These are phyloP conservation scores for Plasmodium fragile DNA, from an alignment of 169 alveolate genomes.

Conservation along the genomic window DNA sequence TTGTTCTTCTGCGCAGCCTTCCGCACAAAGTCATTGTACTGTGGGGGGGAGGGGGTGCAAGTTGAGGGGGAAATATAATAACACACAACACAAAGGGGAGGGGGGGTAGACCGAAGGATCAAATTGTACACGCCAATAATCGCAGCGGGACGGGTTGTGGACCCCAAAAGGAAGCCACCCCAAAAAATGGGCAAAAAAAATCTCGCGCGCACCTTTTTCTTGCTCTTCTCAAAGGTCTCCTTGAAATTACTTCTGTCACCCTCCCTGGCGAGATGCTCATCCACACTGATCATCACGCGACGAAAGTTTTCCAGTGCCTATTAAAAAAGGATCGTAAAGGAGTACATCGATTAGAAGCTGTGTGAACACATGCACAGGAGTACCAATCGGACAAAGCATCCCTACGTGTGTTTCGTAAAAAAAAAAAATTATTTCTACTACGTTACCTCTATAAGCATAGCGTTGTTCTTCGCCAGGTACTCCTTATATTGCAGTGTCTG, in stretches of 20 bases:
- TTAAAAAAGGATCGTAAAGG: neutral
- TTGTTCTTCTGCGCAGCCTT: conserved; percentile 13
- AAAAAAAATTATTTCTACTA: neutral
- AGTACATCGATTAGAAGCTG: neutral
- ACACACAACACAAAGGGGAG: too few species aligned
- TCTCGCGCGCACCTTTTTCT: conserved; percentile 31
- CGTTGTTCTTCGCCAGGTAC: conserved; percentile 31
- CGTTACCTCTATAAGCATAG: conserved; percentile 26
- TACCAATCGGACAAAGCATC: neutral
- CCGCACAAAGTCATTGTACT: conserved; percentile 37
- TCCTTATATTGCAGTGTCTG: conserved; percentile 26
- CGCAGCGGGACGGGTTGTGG: neutral
- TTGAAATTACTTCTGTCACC: conserved; percentile 1
- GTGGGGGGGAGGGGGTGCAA: neutral
- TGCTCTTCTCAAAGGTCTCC: conserved; percentile 5
- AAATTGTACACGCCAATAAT: neutral
- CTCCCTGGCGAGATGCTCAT: conserved; percentile 16
- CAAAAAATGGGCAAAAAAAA: neutral
- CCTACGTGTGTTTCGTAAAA: neutral
- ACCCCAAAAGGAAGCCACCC: neutral
- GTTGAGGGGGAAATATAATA: neutral
- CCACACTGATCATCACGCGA: conserved; percentile 12
- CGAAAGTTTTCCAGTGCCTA: conserved; percentile 43
- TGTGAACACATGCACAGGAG: neutral
- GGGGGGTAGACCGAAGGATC: neutral